These are phyloP conservation scores for Didymella arachidicola DNA, from an alignment of 2,329 filamentous ascomycete species.

Conservation along the genomic window DNA sequence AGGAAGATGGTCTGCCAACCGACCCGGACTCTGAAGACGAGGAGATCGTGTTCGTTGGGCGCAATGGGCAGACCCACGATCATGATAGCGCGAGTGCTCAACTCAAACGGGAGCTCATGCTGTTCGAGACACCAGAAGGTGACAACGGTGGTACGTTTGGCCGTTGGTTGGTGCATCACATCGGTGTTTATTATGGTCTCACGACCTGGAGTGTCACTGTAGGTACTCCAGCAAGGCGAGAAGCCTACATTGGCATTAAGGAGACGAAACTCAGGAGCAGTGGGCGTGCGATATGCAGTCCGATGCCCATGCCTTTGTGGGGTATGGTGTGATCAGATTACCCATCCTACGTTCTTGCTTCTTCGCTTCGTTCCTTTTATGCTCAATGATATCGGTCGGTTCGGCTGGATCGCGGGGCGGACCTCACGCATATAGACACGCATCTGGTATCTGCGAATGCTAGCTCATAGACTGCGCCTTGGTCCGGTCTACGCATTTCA, in stretches of 20 bases:
- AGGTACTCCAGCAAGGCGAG: conserved; percentile 72
- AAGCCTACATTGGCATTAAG: conserved; percentile 83
- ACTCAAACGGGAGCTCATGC: conserved; percentile 69
- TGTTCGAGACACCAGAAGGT: conserved; percentile 81
- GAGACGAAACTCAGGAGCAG: conserved; percentile 50
- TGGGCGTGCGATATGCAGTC: conserved; percentile 24
- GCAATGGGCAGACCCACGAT: conserved; percentile 70
- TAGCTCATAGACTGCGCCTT: conserved; percentile 7
- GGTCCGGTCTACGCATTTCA: conserved; percentile 8
- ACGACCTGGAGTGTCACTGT: conserved; percentile 81
- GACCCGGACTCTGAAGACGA: conserved; percentile 72
- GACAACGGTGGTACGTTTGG: conserved; percentile 83
- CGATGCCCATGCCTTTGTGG: conserved; percentile 49
- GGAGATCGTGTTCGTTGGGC: conserved; percentile 89
- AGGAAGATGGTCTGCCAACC: conserved; percentile 54
- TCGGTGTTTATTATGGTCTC: conserved; percentile 90
- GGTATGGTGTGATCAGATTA: conserved; percentile 40
- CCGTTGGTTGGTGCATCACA: conserved; percentile 91
- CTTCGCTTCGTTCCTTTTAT: background rate
- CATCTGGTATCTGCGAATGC: background rate
- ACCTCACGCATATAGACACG: conserved; percentile 9
- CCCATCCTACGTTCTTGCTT: background rate
- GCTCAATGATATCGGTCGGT: background rate
- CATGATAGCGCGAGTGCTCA: conserved; percentile 60
- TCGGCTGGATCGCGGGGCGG: background rate